A percentile compares a stretch with the other conserved stretches of the same genome.
phyloP scores from a whole-genome alignment of 768 basidiomycete genomes.

The Flagelloscypha sp. region DNA sequence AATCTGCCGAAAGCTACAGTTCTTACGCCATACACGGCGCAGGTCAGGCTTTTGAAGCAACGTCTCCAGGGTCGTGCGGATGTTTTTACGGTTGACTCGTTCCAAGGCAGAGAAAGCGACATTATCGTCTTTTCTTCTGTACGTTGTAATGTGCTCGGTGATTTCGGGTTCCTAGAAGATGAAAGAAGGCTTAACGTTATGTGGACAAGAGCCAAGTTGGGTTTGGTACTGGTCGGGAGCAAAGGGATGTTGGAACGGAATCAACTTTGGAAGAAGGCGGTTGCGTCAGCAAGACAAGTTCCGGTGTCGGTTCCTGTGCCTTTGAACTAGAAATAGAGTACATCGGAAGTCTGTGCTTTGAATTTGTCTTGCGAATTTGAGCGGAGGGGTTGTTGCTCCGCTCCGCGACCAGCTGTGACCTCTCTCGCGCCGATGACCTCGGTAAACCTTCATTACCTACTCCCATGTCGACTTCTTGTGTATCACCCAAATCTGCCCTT shows the following conservation, averaged over 20 bases:
- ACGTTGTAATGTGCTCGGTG: conserved; percentile 47
- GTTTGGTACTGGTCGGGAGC: conserved; percentile 55
- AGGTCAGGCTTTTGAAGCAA: conserved; percentile 38
- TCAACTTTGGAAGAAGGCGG: conserved; percentile 45
- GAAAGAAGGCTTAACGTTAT: conserved; percentile 55
- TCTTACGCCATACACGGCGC: conserved; percentile 55
- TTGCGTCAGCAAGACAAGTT: no score
- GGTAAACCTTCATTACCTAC: no score
- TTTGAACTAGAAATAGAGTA: no score
- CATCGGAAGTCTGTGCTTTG: no score
- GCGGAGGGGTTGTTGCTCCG: no score
- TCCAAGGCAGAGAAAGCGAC: conserved; percentile 64
- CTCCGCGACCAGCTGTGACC: no score
- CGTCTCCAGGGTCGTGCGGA: conserved; percentile 24
- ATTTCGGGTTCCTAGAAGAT: conserved; percentile 62
- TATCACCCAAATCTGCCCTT: conserved; percentile 27
- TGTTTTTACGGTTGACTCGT: conserved; percentile 50
- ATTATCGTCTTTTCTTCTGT: conserved; percentile 60
- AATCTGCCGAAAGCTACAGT: conserved; percentile 32
- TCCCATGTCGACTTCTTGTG: no score
- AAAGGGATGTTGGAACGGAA: conserved; percentile 36
- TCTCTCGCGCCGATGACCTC: no score
- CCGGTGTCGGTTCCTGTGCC: no score
- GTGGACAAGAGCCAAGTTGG: conserved; percentile 58
- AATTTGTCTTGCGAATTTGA: no score